Base-by-base conservation (phyloP, 148 eudicot genomes). In the Heliamphora exappendiculata region DNA sequence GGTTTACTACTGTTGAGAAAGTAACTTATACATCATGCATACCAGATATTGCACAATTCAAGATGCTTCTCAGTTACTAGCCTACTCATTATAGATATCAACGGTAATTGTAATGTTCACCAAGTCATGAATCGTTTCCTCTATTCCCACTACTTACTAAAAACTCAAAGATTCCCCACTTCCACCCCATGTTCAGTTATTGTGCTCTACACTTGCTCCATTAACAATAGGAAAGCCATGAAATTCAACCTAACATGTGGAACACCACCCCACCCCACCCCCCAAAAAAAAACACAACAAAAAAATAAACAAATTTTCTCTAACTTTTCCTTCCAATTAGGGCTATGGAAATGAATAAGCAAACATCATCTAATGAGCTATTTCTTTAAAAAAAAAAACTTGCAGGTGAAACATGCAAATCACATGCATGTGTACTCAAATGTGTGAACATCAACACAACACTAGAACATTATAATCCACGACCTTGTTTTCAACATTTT, bases 121-220 rank as follows among this genome's bases (percentile, higher is more conserved):
- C 0, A 37, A 33, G 67, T 36, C 8, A 9, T 37, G 28, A 26
- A 20, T 37, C 2, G 37, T 36, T 14, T 68, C 72, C 44, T 68
- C 34, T 44, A 24, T 26, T 36, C 72, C 53, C 22, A 37, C 19
- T n/a, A 67, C 47, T 67, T 19, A 41, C 67, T 63, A 34, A 26
- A 63, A 12, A 17, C n/a, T 41, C 39, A 63, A 9, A n/a, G 26
- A 36, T 37, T 37, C 45, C 17, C 45, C 26, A 37, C 24, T 34
- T 19, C 22, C 42, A 36, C 37, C n/a, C 45, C 42, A 26, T 53
- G 17, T 14, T 33, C 45, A 34, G 22, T 60, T 74, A 10, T 26
- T 45, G 24, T 24, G 28, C 70, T 24, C 11, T 49, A n/a, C 58
- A 63, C 78, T 75, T 64, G 70, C 59, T 31, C 37, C 28, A 37